Percentiles rank a stretch among this genome's conserved stretches.
Evolutionary conservation across 805 yeast species (phyloP).

Genomic region (Metschnikowia peoriensis): DNA sequence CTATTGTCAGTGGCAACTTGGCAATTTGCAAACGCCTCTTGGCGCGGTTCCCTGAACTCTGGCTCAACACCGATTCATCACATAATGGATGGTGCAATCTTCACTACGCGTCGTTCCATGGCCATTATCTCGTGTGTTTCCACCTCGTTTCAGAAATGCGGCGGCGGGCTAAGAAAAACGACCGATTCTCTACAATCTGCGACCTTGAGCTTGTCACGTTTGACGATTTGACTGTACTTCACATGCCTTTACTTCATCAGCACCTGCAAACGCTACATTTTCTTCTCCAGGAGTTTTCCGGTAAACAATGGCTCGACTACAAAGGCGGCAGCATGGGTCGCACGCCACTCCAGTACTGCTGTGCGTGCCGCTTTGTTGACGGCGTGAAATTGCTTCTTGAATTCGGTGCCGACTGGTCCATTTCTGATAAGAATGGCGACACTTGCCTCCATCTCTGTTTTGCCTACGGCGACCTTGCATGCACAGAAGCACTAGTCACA

Average conservation of each 20-base stretch:
- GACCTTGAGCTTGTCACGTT: constrained; percentile 45
- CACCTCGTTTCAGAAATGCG: constrained; percentile 48
- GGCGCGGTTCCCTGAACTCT: constrained; percentile 63
- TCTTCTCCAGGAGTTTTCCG: constrained; percentile 51
- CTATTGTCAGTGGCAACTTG: constrained; percentile 61
- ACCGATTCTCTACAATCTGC: neutral
- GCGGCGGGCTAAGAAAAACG: neutral
- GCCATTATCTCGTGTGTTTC: constrained; percentile 67
- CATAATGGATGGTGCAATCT: constrained; percentile 77
- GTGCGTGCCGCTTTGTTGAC: constrained; percentile 55
- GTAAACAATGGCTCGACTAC: constrained; percentile 51
- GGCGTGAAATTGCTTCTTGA: constrained; percentile 65
- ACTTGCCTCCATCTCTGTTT: constrained; percentile 44
- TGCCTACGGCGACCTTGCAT: constrained; percentile 60
- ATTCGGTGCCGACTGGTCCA: constrained; percentile 57
- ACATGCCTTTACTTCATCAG: constrained; percentile 56
- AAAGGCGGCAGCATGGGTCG: constrained; percentile 45
- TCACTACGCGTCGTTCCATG: constrained; percentile 77
- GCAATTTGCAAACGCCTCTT: constrained; percentile 63
- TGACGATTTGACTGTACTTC: constrained; percentile 63
- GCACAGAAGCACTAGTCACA: constrained; percentile 32
- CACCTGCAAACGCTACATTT: constrained; percentile 73
- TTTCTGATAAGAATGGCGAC: constrained; percentile 32
- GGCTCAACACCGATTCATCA: constrained; percentile 63
- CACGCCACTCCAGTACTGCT: constrained; percentile 71